Base-by-base conservation (phyloP, 2,329 filamentous ascomycete genomes). In the Huntiella decipiens region DNA sequence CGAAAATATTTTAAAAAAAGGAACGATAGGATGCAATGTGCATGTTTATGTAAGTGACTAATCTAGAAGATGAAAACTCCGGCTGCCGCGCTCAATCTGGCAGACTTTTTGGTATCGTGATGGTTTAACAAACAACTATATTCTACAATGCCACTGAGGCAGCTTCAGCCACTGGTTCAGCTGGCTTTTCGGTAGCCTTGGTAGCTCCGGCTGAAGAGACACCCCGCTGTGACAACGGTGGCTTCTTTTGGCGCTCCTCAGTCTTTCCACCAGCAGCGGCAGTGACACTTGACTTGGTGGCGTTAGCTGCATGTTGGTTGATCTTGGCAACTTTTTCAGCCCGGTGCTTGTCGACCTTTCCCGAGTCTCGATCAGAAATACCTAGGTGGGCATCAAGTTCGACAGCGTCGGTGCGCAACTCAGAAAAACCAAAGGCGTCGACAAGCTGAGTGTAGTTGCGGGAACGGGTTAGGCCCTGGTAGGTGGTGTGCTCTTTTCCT, bases 371-470 rank as follows among this genome's bases (percentile, higher is more conserved):
- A 17, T 47, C 48, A 10, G 40, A 41, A 32, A 50, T 44, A 12
- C 71, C 74, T 11, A 84, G 62, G 31, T 68, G 65, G 45, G 67
- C 58, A 56, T 95, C 87, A 3, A 79, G 66, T 5, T 73, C 70
- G 38, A 66, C 66, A 0, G 87, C 87, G 50, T 66, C 61, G 31
- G 74, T 70, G 15, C 75, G 55, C 38, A 92, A 60, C 48, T 79
- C 68, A 2, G 76, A 67, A 33, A 83, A 67, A 1, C 69, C 74
- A 28, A 96, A 61, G 1, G 70, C 63, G 47, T 75, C 66, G 56
- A 85, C 81, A 2, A 79, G 60, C 44, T 82, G 76, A 6, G 63
- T 64, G 56, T 95, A 94, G 53, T 72, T 80, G 62, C 79, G 86
- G 50, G 72, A 71, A 40, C 65, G 61, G 51, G 73, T 75, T 53